Base-by-base conservation (phyloP, 768 basidiomycete species). In the Brasilioporus rufonigricans region DNA sequence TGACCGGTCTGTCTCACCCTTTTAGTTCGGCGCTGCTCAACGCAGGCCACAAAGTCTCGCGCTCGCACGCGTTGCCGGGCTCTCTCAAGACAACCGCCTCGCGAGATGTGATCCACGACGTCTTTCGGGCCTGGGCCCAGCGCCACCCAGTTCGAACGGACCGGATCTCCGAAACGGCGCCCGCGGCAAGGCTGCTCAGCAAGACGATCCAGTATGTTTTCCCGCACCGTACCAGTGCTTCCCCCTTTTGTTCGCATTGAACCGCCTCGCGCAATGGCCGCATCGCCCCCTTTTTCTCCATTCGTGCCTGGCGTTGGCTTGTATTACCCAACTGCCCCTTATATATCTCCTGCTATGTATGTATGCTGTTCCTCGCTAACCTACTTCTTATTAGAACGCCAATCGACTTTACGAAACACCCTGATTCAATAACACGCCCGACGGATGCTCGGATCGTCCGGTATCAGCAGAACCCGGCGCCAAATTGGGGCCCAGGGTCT, bases 81-180 rank as follows among this genome's bases (percentile, higher is more conserved):
- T 95, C 93, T 9, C 70, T 99, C 53, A 98, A 98, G 76, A 97
- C 97, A 18, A 80, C 84, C 19, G 96, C 93, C 3, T 76, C 86
- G 3, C 77, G 83, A 32, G 65, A 73, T 26, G 85, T 86, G 56
- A 70, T 98, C 9, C 84, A 90, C 65, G 94, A 96, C 63, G 74
- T 97, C 46, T 87, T 86, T 66, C 83, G 95, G 5, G 84, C 83
- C n/a, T 96, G 87, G 84, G 81, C 93, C 53, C 89, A 91, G 65
- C 71, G 65, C 0, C 77, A 94, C 63, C 93, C 96, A 0, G 89
- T 97, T 26, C 87, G 85, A 62, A 82, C 85, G 79, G 85, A 88
- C 49, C 96, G 93, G 50, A 80, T 98, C 14, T 79, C 87, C 11
- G 82, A 84, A 43, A 81, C 74, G 4, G 89, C 91, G 2, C 93